Base-by-base conservation (phyloP, 495 filamentous ascomycete species). In the Bathelium albidoporum region DNA sequence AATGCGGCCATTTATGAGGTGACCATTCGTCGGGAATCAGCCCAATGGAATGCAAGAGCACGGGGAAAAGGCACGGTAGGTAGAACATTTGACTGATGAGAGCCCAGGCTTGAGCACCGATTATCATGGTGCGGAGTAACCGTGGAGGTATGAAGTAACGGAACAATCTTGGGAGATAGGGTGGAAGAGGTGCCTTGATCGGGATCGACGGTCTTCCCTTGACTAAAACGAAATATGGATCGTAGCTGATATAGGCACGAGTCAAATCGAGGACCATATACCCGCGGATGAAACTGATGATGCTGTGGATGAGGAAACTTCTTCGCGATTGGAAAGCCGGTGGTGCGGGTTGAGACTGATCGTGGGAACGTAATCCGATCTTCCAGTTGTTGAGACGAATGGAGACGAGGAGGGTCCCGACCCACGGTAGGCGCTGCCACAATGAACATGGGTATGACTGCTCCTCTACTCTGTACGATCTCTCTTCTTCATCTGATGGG, bases 41-140 rank as follows among this genome's bases (percentile, higher is more conserved):
- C 5, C 61, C 61, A 14, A 64, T 36, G 49, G 59, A 58, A 59
- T 70, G 29, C 10, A 67, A 44, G 22, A 28, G 59, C 2, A 70
- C 36, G 11, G 62, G 60, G 2, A 67, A 29, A 1, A 70, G 65
- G 36, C 62, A 64, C 20, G 65, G 62, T 10, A 63, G 52, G 52
- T 70, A 68, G 62, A 67, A 67, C 49, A 67, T 62, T 55, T 68
- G 65, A 32, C 64, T 59, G 44, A 66, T 61, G 9, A 66, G 58
- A 11, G 65, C 67, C 64, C 67, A 69, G 14, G 67, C 67, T 60
- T 66, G 64, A 7, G 67, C 67, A 18, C 64, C 62, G 41, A 66
- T 26, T 39, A 66, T 53, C 58, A 63, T 60, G 2, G 64, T 60
- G 14, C 64, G 64, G 43, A 66, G 16, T 3, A 66, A 32, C 36